These are phyloP conservation scores for Candida sojae DNA, from an alignment of 1,139 yeast species.

Conservation along the genomic window DNA sequence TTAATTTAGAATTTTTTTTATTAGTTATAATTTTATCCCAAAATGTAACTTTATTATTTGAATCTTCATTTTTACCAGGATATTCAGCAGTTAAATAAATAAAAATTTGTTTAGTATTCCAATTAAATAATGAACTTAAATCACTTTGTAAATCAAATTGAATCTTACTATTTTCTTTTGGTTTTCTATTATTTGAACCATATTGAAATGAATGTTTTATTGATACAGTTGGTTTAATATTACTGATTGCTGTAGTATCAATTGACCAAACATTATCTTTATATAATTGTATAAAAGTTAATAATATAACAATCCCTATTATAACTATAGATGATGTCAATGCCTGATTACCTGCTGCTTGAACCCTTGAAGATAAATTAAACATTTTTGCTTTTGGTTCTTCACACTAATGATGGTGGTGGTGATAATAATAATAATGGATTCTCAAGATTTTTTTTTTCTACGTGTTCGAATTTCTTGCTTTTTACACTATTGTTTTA, in stretches of 20 bases:
- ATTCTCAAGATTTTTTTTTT: neutral
- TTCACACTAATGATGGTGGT: neutral
- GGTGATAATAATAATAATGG: neutral
- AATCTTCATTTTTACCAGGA: slow-evolving; percentile 55
- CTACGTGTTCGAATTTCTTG: neutral
- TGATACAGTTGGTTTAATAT: slow-evolving; percentile 42
- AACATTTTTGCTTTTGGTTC: slow-evolving; percentile 27
- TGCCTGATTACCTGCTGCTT: slow-evolving; percentile 57
- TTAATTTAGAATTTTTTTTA: slow-evolving; percentile 58
- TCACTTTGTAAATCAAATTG: slow-evolving; percentile 69
- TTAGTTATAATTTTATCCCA: slow-evolving; percentile 84
- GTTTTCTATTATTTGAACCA: slow-evolving; percentile 68
- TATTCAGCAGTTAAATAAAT: slow-evolving; percentile 89
- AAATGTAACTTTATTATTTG: slow-evolving; percentile 70
- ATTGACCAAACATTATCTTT: slow-evolving; percentile 44
- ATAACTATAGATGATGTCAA: slow-evolving; percentile 53
- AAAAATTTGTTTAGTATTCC: slow-evolving; percentile 96
- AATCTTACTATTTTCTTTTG: slow-evolving; percentile 79
- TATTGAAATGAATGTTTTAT: slow-evolving; percentile 68
- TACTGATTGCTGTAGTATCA: slow-evolving; percentile 40
- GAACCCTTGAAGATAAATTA: slow-evolving; percentile 45
- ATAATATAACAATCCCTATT: slow-evolving; percentile 44
- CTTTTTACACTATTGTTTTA: neutral
- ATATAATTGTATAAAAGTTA: slow-evolving; percentile 54
- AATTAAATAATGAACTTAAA: slow-evolving; percentile 77